phyloP scores from a whole-genome alignment of 2,329 filamentous ascomycete genomes.

The Elsinoe necatrix region DNA sequence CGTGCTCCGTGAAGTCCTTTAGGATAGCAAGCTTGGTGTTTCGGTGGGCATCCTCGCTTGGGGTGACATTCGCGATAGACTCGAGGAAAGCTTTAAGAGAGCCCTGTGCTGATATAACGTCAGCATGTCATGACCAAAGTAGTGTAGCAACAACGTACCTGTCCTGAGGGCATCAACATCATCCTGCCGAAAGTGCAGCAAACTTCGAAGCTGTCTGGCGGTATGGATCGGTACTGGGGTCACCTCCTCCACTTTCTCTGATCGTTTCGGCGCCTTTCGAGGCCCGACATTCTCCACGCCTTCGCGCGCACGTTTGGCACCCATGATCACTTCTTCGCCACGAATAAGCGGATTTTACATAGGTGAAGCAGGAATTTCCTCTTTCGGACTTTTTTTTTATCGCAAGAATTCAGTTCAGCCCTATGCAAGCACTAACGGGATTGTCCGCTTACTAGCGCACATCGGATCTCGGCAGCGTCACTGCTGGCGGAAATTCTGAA shows the following conservation, averaged over 20 bases:
- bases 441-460: neutral
- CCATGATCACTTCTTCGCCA: neutral
- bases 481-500: conserved; percentile 11
- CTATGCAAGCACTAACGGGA: conserved; percentile 12
- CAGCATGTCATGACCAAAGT: neutral
- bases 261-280: conserved; percentile 26
- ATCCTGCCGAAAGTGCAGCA: conserved; percentile 65
- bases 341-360: neutral
- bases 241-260: conserved; percentile 23
- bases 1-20: conserved; percentile 61
- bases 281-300: conserved; percentile 21
- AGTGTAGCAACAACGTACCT: conserved; percentile 34
- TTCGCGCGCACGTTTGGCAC: conserved; percentile 9
- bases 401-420: neutral
- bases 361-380: neutral
- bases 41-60: conserved; percentile 42
- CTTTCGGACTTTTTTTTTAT: neutral
- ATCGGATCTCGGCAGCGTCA: neutral
- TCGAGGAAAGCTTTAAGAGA: conserved; percentile 67
- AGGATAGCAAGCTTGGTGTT: conserved; percentile 50
- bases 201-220: conserved; percentile 57
- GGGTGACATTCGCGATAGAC: conserved; percentile 46
- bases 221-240: conserved; percentile 54
- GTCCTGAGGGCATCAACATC: conserved; percentile 54
- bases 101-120: conserved; percentile 24